Conservation (phyloP, 129 eudicot genomes). For the Chrysanthemum lavandulifolium region DNA sequence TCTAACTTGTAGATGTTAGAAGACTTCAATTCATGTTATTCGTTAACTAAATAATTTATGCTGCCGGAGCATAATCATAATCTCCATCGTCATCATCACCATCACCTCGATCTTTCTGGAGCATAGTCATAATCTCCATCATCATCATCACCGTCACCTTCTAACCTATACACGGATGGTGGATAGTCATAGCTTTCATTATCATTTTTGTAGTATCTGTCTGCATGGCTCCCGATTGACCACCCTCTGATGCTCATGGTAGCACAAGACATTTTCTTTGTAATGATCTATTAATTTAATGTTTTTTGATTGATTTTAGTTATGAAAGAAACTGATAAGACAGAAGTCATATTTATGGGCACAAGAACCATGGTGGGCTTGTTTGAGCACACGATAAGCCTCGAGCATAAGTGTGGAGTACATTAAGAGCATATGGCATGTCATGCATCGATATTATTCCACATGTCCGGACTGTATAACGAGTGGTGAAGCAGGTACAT, state of each 20-base stretch:
- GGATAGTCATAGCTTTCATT: conserved; percentile 25
- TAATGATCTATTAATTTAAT: background rate
- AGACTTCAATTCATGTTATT: no score
- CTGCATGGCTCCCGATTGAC: conserved; percentile 19
- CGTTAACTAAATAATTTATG: no score
- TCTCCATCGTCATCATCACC: conserved; percentile 24
- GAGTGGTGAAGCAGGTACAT: no score
- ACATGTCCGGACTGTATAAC: no score
- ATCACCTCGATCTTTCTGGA: conserved; percentile 23
- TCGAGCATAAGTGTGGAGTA: conserved; percentile 29
- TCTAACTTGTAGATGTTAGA: no score
- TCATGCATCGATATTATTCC: background rate
- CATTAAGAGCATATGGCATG: conserved; percentile 8
- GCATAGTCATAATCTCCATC: background rate
- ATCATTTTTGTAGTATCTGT: conserved; percentile 23
- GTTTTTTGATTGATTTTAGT: conserved; percentile 2
- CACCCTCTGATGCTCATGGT: conserved; percentile 4
- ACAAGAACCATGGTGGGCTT: background rate
- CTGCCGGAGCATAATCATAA: background rate
- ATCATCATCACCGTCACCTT: conserved; percentile 21
- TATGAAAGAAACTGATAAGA: background rate
- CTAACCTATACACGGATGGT: conserved; percentile 7
- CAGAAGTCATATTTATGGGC: conserved; percentile 27
- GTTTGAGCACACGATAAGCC: conserved; percentile 16
- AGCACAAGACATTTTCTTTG: conserved; percentile 17